Evolutionary conservation across 306 rosid genomes (phyloP).

Genomic region (Quillaja saponaria): DNA sequence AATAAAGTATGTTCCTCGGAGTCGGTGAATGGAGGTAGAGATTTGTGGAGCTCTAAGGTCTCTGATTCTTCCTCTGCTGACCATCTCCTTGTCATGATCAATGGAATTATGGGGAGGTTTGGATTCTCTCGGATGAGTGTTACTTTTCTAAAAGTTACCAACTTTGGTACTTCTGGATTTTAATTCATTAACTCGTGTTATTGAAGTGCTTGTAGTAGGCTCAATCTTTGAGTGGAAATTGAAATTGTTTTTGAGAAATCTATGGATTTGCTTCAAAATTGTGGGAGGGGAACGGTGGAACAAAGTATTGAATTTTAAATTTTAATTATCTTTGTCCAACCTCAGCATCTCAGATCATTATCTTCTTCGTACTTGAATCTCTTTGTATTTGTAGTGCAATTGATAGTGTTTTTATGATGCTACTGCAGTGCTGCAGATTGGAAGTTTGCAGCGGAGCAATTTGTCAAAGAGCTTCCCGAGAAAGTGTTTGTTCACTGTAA

Average conservation of each 20-base stretch:
- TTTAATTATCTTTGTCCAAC: background rate
- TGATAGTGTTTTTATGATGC: too few relatives aligned
- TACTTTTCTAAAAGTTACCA: background rate
- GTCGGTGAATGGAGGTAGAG: slow-evolving; percentile 58
- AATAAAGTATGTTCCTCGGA: slow-evolving; percentile 63
- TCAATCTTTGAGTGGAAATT: slow-evolving; percentile 3
- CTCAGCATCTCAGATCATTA: background rate
- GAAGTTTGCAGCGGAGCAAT: slow-evolving; percentile 87
- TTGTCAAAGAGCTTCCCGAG: slow-evolving; percentile 74
- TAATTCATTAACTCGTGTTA: background rate
- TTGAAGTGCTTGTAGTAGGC: background rate
- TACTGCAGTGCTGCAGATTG: slow-evolving; percentile 77
- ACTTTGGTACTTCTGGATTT: slow-evolving; percentile 11
- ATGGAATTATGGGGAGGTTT: slow-evolving; percentile 93
- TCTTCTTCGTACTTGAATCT: background rate
- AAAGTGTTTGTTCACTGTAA: slow-evolving; percentile 89
- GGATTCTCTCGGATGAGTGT: slow-evolving; percentile 11
- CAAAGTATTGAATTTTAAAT: background rate
- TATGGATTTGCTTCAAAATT: too few relatives aligned
- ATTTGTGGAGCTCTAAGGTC: slow-evolving; percentile 73
- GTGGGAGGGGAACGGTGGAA: too few relatives aligned
- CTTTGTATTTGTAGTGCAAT: background rate
- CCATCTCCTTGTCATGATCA: slow-evolving; percentile 90
- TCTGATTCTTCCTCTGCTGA: slow-evolving; percentile 77
- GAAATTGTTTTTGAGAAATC: too few relatives aligned